Evolutionary conservation across 495 filamentous ascomycete species (phyloP), one percentile per base, ranked within the genome.

Genomic region (Entonaema liquescens): DNA sequence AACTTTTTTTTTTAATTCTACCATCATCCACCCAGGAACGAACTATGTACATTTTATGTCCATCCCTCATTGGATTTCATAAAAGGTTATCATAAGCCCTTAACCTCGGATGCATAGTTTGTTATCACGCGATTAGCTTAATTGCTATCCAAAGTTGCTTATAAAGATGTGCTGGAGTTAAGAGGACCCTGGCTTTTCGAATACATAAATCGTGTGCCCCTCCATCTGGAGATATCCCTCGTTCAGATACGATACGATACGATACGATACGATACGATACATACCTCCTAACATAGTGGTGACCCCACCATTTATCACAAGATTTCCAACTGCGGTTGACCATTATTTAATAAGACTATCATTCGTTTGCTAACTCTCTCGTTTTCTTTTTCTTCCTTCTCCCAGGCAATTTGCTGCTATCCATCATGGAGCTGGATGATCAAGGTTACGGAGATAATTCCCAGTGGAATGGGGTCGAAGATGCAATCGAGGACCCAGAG

Each of bases 401-500:
- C 9, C 13, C n/a, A 56, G 62, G 59, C 42, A 29, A 53, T 13
- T 53, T 53, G 15, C 61, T 58, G 50, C 50, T 52, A 62, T 57
- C 4, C 19, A 54, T 23, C 50, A 73, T 78, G 71, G 71, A 68
- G 17, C 26, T 65, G 42, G 55, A 17, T 36, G 33, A 64, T 23
- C 13, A 9, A 28, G 40, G 35, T 11, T 60, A 62, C 61, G 73
- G 62, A 13, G 73, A 79, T 4, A 76, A 79, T 54, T 66, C 70
- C 58, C 58, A 84, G 68, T 91, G 89, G 89, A 74, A 74, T 28
- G 89, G 87, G 17, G 81, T 89, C 17, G 87, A 88, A 68, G 85
- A 89, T 65, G 82, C 85, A 52, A 84, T 92, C 62, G 82, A 85
- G 2, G 92, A 97, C 72, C 83, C 85, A 0, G 92, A 94, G 58